Evolutionary conservation across 768 basidiomycete genomes (phyloP), one percentile per base, ranked within the genome.

Genomic region (Sistotremastrum niveocremeum): DNA sequence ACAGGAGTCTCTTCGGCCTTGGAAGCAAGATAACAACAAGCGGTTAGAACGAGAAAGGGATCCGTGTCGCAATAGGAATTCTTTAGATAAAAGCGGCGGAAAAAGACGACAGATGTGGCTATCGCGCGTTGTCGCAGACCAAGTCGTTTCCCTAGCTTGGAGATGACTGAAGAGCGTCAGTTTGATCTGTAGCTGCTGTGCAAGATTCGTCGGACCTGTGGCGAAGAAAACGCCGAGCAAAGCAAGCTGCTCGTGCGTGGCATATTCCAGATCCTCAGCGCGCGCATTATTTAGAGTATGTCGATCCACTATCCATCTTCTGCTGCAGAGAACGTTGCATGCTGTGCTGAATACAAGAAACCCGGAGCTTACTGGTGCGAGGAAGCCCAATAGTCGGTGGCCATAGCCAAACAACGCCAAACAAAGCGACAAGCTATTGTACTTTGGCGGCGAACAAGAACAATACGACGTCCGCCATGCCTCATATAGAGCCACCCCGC

Each of bases 1-100:
- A 90, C 74, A 0, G 95, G 93, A 0, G 82, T 87, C 61, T 99
- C 95, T 58, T 99, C 95, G 1, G 91, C 89, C 61, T 99, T 99
- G 0, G 93, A 88, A 6, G 94, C 93, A 34, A 98, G 83, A 62
- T 97, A 98, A 52, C 82, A 81, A 63, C 94, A 99, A 0, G 91
- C 88, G 0, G 90, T 79, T 39, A 91, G 79, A 42, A 97, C 91
- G 47, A 93, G 70, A 55, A 87, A 91, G 0, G 90, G 90, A 52
- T 98, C 95, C 0, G 94, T 97, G 60, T 95, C 91, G 66, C 86
- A 90, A 58, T 91, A 94, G 6, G 79, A 73, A 59, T 94, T 97
- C 67, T 94, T 94, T 55, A 94, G 67, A 62, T 98, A 99, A 65
- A 97, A 98, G n/a, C 95, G 71, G 35, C 86, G 79, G 63, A 98